These are phyloP conservation scores for Alternaria longipes DNA, from an alignment of 2,329 filamentous ascomycete species.

Conservation along the genomic window DNA sequence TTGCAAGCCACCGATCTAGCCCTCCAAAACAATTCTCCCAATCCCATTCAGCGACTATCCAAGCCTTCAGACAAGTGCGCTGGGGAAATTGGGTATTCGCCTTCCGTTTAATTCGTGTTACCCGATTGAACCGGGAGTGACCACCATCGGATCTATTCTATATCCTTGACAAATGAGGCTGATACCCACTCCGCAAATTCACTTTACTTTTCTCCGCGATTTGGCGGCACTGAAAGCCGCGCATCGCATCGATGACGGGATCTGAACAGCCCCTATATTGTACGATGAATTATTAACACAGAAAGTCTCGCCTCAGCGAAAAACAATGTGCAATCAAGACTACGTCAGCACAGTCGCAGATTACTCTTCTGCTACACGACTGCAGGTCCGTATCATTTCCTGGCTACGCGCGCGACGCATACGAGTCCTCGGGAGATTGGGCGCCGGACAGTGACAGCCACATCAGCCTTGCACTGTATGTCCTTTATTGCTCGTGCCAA, in stretches of 20 bases:
- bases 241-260: conserved; percentile 10
- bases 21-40: not conserved
- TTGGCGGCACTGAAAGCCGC: conserved; percentile 13
- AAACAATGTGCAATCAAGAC: not conserved
- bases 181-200: conserved; percentile 15
- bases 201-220: conserved; percentile 16
- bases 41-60: not conserved
- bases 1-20: not conserved
- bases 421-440: conserved; percentile 3
- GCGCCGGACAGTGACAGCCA: conserved; percentile 2
- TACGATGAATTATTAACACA: not conserved
- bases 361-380: conserved; percentile 8
- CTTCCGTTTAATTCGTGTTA: conserved; percentile 20
- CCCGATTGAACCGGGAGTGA: conserved; percentile 24
- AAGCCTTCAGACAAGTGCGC: not conserved
- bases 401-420: conserved; percentile 4
- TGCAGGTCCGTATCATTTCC: conserved; percentile 15
- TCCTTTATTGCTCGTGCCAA: not conserved
- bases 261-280: conserved; percentile 4
- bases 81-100: conserved; percentile 7
- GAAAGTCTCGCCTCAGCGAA: not conserved
- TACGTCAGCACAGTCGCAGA: conserved; percentile 14
- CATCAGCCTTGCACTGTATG: not conserved
- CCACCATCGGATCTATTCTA: conserved; percentile 20
- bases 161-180: conserved; percentile 22